phyloP scores from a whole-genome alignment of 2,329 filamentous ascomycete species.

The Aspergillaceae sp. region DNA sequence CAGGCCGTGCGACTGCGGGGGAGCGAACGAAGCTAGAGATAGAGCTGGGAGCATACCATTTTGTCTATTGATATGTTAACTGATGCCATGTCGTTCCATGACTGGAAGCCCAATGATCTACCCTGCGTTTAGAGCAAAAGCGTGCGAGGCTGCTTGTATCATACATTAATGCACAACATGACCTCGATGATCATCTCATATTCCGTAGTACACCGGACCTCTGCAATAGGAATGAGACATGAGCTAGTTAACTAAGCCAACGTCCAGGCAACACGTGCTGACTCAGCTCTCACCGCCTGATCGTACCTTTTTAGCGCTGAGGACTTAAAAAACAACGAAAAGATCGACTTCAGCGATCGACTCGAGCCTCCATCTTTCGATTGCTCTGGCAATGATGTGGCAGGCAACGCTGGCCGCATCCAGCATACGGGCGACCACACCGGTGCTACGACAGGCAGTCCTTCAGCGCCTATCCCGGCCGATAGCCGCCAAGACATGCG shows the following conservation, averaged over 20 bases:
- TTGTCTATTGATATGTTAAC: not conserved
- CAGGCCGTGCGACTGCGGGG: constrained; percentile 90
- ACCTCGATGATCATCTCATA: not conserved
- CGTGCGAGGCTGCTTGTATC: constrained; percentile 8
- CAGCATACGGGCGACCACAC: constrained; percentile 17
- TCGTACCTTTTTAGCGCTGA: no score
- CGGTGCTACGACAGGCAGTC: constrained; percentile 20
- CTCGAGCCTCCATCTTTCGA: not conserved
- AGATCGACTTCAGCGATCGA: not conserved
- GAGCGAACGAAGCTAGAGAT: constrained; percentile 69
- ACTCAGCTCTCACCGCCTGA: no score
- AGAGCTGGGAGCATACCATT: not conserved
- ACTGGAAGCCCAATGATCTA: no score
- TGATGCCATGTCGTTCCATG: no score
- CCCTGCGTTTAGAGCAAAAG: constrained; percentile 10
- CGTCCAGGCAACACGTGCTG: no score
- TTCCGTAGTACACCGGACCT: no score
- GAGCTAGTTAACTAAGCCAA: no score
- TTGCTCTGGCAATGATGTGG: constrained; percentile 21
- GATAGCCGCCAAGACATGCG: constrained; percentile 5
- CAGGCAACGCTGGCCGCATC: constrained; percentile 5
- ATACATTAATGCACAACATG: not conserved
- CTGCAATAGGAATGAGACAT: no score
- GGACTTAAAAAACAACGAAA: no score
- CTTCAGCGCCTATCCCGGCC: constrained; percentile 20